Evolutionary conservation across 306 rosid species (phyloP).

Genomic region (Sicyos baderoa): DNA sequence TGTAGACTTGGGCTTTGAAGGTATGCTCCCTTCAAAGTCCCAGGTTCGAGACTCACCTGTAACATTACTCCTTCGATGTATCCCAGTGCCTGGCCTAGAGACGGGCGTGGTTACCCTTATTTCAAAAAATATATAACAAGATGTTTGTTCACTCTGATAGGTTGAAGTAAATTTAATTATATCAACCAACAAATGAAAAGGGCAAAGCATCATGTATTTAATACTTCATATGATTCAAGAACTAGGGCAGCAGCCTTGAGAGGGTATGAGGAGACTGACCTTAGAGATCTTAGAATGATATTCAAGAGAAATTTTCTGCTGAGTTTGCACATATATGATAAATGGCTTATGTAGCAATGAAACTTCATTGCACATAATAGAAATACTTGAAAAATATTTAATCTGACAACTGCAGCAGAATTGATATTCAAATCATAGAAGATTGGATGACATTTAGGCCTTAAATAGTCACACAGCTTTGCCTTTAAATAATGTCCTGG

Average conservation of each 20-base stretch:
- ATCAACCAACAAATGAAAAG: too few species aligned
- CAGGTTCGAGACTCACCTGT: too few species aligned
- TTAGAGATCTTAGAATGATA: slow-evolving; percentile 45
- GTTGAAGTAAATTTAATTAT: too few species aligned
- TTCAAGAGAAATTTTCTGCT: slow-evolving; percentile 21
- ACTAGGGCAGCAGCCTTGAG: not conserved
- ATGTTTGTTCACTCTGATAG: too few species aligned
- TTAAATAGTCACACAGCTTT: slow-evolving; percentile 53
- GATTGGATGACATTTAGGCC: slow-evolving; percentile 80
- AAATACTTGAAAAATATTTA: slow-evolving; percentile 63
- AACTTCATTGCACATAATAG: slow-evolving; percentile 81
- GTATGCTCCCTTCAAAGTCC: too few species aligned
- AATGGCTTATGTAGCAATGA: slow-evolving; percentile 53
- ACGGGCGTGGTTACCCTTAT: too few species aligned
- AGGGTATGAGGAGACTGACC: slow-evolving; percentile 34
- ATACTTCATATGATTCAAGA: too few species aligned
- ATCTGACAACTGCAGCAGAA: slow-evolving; percentile 69
- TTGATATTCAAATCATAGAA: slow-evolving; percentile 80
- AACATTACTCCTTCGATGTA: too few species aligned
- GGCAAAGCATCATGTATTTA: too few species aligned
- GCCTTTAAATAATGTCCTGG: slow-evolving; percentile 43
- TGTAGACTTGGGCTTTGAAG: too few species aligned
- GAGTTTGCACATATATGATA: slow-evolving; percentile 59
- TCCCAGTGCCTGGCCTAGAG: too few species aligned
- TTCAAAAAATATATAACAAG: too few species aligned